A percentile compares a stretch with the other conserved stretches of the same genome.
Conservation (phyloP, 2,329 filamentous ascomycete genomes). For the Chrysoporthe cubensis region DNA sequence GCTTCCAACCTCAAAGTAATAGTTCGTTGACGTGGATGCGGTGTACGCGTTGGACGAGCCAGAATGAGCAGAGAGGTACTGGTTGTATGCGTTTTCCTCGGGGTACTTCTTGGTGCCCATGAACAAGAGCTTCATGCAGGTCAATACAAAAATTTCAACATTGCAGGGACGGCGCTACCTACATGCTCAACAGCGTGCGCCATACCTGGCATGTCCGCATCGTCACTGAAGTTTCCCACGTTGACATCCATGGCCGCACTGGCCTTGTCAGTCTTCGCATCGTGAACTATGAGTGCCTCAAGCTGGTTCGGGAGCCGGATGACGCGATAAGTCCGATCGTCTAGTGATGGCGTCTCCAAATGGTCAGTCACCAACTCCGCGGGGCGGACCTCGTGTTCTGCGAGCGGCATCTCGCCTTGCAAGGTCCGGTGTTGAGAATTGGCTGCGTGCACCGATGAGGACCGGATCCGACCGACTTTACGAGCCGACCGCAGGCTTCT, state of each 20-base stretch:
- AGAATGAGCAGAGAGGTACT: slow-evolving; percentile 87
- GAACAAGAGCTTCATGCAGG: slow-evolving; percentile 69
- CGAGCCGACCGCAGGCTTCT: neutral
- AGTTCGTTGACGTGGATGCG: slow-evolving; percentile 91
- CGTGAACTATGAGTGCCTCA: slow-evolving; percentile 90
- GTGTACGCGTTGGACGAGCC: slow-evolving; percentile 96
- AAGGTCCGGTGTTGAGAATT: slow-evolving; percentile 32
- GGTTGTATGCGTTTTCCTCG: slow-evolving; percentile 91
- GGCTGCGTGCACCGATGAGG: slow-evolving; percentile 10
- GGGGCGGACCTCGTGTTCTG: slow-evolving; percentile 37
- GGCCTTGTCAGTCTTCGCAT: slow-evolving; percentile 94
- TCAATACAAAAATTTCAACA: slow-evolving; percentile 15
- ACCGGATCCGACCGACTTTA: neutral
- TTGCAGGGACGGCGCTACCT: slow-evolving; percentile 32
- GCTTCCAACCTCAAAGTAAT: slow-evolving; percentile 93
- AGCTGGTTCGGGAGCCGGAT: slow-evolving; percentile 84
- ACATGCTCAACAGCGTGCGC: slow-evolving; percentile 94
- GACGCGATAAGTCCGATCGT: slow-evolving; percentile 86
- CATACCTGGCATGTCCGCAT: slow-evolving; percentile 88
- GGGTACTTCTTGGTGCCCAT: slow-evolving; percentile 99
- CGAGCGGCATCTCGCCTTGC: slow-evolving; percentile 35
- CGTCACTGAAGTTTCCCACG: slow-evolving; percentile 93
- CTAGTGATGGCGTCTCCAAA: slow-evolving; percentile 81
- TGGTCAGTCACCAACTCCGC: slow-evolving; percentile 63
- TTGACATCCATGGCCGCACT: slow-evolving; percentile 95